Evolutionary conservation across 495 filamentous ascomycete species (phyloP), one percentile per base, ranked within the genome.

Genomic region (Physcia stellaris): DNA sequence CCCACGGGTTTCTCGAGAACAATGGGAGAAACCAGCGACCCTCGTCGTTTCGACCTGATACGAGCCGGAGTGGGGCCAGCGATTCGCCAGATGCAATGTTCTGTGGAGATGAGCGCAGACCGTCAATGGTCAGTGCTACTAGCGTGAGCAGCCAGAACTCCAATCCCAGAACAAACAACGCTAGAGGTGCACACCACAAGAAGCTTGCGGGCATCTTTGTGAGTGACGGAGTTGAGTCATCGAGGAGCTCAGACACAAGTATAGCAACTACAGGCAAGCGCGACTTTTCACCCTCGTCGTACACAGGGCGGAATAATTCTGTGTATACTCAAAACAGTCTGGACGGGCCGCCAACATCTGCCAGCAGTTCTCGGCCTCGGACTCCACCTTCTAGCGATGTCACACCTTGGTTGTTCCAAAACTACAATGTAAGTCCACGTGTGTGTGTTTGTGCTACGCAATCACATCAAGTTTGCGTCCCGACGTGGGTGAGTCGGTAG

Each of bases 351-450:
- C 51, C 17, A 39, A 60, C 66, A n/a, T 83, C 80, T 12, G 80
- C 82, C 4, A 64, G 68, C 19, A 66, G 62, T 28, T 82, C 83
- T 4, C 65, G 85, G 37, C 83, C 87, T 39, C 69, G 80, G 30
- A 88, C 78, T 15, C 83, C 88, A 28, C 85, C 86, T 24, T 86
- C 87, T 11, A 87, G 82, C 51, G 90, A 96, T 51, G 84, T 98
- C 35, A 87, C 88, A 17, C 90, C 90, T 10, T 98, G 94, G 74
- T 63, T 92, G 31, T 96, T 87, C 58, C 90, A 98, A 60, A 84
- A 90, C 53, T 75, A 70, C 45, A 76, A 86, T 55, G 80, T 83
- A 57, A 61, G 75, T 59, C 48, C 28, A 42, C 37, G 28, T 47
- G 41, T 31, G 32, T 45, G 36, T 45, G 40, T 19, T 32, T 42